Evolutionary conservation across 169 alveolate species (phyloP), one percentile per base, ranked within the genome.

Genomic region (Plasmodium reichenowi): DNA sequence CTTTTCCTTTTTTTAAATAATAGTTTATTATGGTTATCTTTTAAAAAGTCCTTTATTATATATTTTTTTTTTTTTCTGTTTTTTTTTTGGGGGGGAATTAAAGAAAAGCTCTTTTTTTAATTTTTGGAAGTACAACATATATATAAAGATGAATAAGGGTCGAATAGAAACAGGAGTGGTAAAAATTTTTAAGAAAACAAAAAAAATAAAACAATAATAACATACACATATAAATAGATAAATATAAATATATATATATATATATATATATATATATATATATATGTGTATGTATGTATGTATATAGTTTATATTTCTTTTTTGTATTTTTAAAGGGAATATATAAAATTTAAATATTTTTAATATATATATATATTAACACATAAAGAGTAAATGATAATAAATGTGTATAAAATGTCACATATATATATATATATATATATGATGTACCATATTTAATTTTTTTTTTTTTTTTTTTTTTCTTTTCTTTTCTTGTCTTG

Each of bases 131-230:
- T 12, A 56, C 15, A 56, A 56, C 22, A 32, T 32, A 32, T 32
- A 24, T 29, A 63, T 70, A 76, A 76, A 48, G 54, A 76, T 76
- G 88, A 76, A 76, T 48, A 62, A 48, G 45, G 43, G 20, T 8
- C 88, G 64, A 15, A 63, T 74, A 75, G 88, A 76, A 56, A 76
- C 63, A 38, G 88, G 88, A 43, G 88, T 76, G 52, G 88, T 76
- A 76, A 76, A 32, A 26, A 24, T 13, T 8, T 74, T 20, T 22
- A 74, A 74, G 38, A 68, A 4, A 60, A 24, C 43, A 32, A 32
- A 50, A 64, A 52, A 32, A 67, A 47, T 52, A 72, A n/a, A 12
- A 32, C 4, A 68, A 24, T 24, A n/a, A 20, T 15, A 12, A 17
- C 2, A 50, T 50, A 24, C 3, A 22, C 26, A 24, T 24, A 24